Evolutionary conservation across 129 eudicot genomes (phyloP).

Genomic region (Centrapalus pauciflorus): DNA sequence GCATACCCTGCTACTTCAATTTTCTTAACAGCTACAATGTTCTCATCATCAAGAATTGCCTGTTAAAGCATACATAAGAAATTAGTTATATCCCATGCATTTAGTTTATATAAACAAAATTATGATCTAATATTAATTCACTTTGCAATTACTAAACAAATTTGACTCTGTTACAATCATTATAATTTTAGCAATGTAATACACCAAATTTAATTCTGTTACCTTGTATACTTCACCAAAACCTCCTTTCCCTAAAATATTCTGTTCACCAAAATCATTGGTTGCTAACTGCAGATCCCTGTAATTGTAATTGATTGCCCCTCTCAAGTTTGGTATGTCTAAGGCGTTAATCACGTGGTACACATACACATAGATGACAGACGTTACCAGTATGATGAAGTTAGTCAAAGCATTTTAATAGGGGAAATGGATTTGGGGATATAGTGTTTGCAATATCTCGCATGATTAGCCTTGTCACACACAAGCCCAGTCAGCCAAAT

Average conservation of each 20-base stretch:
- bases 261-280: conserved; percentile 44
- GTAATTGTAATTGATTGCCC: conserved; percentile 45
- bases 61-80: conserved; percentile 5
- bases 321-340: conserved; percentile 50
- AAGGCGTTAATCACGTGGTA: conserved; percentile 27
- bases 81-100: conserved; percentile 4
- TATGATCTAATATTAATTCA: background rate
- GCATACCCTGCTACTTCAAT: conserved; percentile 26
- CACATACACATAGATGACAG: background rate
- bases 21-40: conserved; percentile 58
- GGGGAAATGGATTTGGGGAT: background rate
- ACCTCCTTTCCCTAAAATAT: conserved; percentile 69
- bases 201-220: background rate
- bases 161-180: background rate
- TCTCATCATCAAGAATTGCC: conserved; percentile 50
- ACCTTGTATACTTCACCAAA: conserved; percentile 84
- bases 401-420: background rate
- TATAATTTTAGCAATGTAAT: background rate
- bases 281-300: conserved; percentile 58
- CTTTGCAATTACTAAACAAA: background rate
- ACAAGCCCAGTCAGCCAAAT: background rate
- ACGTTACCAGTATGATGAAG: background rate
- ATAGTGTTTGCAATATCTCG: background rate
- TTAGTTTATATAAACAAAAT: background rate
- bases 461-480: background rate